phyloP scores from a whole-genome alignment of 306 rosid species.

The Amphicarpaea edgeworthii region DNA sequence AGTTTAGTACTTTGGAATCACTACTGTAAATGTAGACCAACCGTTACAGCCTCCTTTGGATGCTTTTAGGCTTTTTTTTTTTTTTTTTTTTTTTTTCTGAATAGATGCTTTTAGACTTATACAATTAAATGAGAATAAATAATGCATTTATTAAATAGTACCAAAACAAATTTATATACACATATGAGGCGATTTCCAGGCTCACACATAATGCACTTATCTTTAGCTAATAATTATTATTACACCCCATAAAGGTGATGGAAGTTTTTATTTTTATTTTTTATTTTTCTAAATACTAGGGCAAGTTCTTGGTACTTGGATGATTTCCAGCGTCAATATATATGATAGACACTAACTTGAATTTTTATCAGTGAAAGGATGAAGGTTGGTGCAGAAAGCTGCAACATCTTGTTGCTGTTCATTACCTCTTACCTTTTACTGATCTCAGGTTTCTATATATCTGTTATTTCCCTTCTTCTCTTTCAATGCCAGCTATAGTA shows the following conservation, averaged over 20 bases:
- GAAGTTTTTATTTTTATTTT: neutral
- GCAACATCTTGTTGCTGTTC: slow-evolving; percentile 47
- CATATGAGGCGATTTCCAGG: neutral
- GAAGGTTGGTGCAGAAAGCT: slow-evolving; percentile 49
- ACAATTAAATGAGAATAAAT: too few relatives aligned
- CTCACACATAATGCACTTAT: slow-evolving; percentile 2
- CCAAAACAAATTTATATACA: neutral
- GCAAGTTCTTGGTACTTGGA: neutral
- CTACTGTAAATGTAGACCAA: neutral
- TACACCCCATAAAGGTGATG: neutral
- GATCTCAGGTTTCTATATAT: slow-evolving; percentile 63
- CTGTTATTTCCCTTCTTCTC: slow-evolving; percentile 22
- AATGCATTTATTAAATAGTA: neutral
- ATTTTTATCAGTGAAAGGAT: slow-evolving; percentile 43
- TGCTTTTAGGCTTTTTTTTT: neutral
- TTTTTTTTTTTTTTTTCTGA: too few relatives aligned
- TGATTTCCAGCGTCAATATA: neutral
- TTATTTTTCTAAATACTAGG: neutral
- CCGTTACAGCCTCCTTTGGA: neutral
- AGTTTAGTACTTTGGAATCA: neutral
- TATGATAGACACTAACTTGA: neutral
- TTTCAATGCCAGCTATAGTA: slow-evolving; percentile 12
- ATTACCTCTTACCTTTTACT: slow-evolving; percentile 47
- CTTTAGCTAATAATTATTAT: slow-evolving; percentile 1
- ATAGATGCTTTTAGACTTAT: too few relatives aligned